These are phyloP conservation scores for Bacidia rubella DNA, from an alignment of 495 filamentous ascomycete species.

Conservation along the genomic window DNA sequence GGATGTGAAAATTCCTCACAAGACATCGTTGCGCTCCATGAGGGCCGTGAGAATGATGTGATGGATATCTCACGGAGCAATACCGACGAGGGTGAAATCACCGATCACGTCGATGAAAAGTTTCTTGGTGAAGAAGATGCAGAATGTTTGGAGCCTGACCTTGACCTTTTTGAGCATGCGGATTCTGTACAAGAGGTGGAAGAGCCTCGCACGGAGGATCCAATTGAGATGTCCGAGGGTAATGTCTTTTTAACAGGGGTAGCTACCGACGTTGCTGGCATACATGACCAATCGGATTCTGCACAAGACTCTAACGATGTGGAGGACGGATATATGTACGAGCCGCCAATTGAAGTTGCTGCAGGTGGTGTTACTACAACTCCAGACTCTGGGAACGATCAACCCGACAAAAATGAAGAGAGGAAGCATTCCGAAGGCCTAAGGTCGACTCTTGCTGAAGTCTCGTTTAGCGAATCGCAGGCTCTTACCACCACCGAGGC, in stretches of 20 bases:
- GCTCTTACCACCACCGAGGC: too few relatives aligned
- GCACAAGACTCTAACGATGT: not conserved
- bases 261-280: not conserved
- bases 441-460: too few relatives aligned
- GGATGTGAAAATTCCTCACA: not conserved
- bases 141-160: not conserved
- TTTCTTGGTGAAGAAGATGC: not conserved
- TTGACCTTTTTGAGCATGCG: not conserved
- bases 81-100: slow-evolving; percentile 14
- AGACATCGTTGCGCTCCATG: not conserved
- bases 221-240: not conserved
- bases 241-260: not conserved
- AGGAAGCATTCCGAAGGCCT: not conserved
- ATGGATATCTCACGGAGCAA: slow-evolving; percentile 19
- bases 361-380: not conserved
- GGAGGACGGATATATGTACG: slow-evolving; percentile 6
- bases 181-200: not conserved
- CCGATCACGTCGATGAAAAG: not conserved
- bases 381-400: not conserved
- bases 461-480: too few relatives aligned
- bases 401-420: not conserved
- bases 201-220: not conserved
- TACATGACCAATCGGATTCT: not conserved
- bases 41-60: slow-evolving; percentile 13
- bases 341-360: slow-evolving; percentile 9